Conservation (phyloP, 2,329 filamentous ascomycete species). For the Monilinia fructigena region DNA sequence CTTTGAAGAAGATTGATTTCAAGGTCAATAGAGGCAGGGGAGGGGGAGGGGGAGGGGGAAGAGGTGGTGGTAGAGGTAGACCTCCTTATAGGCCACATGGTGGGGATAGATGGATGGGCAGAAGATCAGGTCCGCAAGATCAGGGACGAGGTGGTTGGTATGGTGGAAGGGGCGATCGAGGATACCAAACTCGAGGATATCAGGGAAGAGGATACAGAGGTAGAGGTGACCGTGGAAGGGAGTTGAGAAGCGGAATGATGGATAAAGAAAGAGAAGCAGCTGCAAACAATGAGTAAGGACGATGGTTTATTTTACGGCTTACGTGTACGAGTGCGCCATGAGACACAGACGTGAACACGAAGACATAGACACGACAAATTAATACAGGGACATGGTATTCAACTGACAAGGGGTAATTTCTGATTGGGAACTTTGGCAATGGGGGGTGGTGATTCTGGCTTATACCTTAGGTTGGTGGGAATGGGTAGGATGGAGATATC, state of each 20-base stretch:
- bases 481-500: not conserved
- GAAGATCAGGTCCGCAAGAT: constrained; percentile 7
- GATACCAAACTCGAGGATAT: constrained; percentile 12
- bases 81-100: constrained; percentile 15
- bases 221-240: constrained; percentile 22
- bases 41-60: constrained; percentile 10
- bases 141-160: constrained; percentile 18
- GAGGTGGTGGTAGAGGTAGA: constrained; percentile 22
- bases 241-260: constrained; percentile 22
- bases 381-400: not conserved
- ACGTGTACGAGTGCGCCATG: constrained; percentile 4
- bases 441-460: not conserved
- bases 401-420: not conserved
- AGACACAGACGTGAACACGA: constrained; percentile 3
- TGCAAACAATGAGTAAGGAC: not conserved
- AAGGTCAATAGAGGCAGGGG: constrained; percentile 45
- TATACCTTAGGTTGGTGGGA: not conserved
- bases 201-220: constrained; percentile 23
- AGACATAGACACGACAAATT: constrained; percentile 7
- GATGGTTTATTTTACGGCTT: not conserved
- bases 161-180: constrained; percentile 22
- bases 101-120: constrained; percentile 16
- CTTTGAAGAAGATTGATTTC: constrained; percentile 65
- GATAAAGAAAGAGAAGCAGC: constrained; percentile 19
- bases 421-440: constrained; percentile 5